These are phyloP conservation scores for Sclerotiophoma versabilis DNA, from an alignment of 2,329 filamentous ascomycete genomes.

Conservation along the genomic window DNA sequence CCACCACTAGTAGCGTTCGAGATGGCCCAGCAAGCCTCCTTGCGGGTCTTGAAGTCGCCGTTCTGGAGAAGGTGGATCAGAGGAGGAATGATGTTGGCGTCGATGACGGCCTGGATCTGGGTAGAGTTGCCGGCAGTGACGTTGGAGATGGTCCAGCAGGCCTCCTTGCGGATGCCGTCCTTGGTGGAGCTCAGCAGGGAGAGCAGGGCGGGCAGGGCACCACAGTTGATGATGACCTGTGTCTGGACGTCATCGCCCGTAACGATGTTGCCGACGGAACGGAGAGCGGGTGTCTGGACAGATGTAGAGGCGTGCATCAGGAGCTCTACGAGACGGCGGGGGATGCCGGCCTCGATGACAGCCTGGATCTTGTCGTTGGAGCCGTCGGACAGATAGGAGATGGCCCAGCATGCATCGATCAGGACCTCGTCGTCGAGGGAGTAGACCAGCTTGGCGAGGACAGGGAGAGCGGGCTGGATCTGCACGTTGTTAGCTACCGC, in stretches of 20 bases:
- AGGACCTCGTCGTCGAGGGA: slow-evolving; percentile 97
- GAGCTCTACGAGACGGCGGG: slow-evolving; percentile 92
- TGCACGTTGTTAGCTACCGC: slow-evolving; percentile 49
- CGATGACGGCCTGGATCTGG: slow-evolving; percentile 95
- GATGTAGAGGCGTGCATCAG: slow-evolving; percentile 98
- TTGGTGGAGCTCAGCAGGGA: slow-evolving; percentile 95
- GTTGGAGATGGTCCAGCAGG: slow-evolving; percentile 99
- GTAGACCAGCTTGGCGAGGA: slow-evolving; percentile 96
- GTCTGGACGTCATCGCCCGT: slow-evolving; percentile 99
- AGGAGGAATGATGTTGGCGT: slow-evolving; percentile 95
- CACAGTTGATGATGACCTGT: slow-evolving; percentile 99
- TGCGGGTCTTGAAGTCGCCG: slow-evolving; percentile 97
- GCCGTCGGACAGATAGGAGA: slow-evolving; percentile 96
- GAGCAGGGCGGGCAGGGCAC: slow-evolving; percentile 87
- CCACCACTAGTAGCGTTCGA: slow-evolving; percentile 98
- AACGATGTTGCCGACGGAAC: slow-evolving; percentile 98
- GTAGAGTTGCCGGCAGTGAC: slow-evolving; percentile 97
- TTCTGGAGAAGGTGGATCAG: slow-evolving; percentile 95
- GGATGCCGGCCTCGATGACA: slow-evolving; percentile 97
- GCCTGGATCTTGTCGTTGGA: slow-evolving; percentile 99
- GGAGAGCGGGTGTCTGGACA: slow-evolving; percentile 94
- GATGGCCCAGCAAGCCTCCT: slow-evolving; percentile 99
- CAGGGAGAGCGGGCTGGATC: slow-evolving; percentile 93
- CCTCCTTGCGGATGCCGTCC: slow-evolving; percentile 98
- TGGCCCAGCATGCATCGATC: slow-evolving; percentile 99